These are phyloP conservation scores for Eimeria maxima DNA, from an alignment of 169 alveolate species.

Conservation along the genomic window DNA sequence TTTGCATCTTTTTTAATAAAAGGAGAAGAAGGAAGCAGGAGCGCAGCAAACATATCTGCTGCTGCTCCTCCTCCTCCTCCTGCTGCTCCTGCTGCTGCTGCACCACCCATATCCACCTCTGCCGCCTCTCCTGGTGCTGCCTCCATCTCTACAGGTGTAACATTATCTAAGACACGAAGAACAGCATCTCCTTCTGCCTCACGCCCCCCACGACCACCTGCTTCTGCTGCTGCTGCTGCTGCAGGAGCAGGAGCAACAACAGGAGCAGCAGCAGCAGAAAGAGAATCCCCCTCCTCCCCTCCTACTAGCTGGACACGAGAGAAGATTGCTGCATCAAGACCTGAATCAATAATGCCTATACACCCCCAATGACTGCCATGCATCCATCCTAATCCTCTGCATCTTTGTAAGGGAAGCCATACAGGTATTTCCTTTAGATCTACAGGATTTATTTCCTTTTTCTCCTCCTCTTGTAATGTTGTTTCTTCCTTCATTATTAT, in stretches of 20 bases:
- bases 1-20: neutral
- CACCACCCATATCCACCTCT: too few species aligned
- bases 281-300: too few species aligned
- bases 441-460: too few species aligned
- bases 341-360: slow-evolving; percentile 48
- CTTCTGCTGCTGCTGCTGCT: neutral
- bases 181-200: neutral
- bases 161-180: slow-evolving; percentile 12
- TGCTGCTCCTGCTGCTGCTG: too few species aligned
- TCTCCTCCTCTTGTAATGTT: too few species aligned
- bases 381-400: slow-evolving; percentile 60
- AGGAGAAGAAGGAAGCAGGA: neutral
- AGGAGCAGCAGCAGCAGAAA: too few species aligned
- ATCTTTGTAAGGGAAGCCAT: slow-evolving; percentile 43
- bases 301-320: slow-evolving; percentile 14
- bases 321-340: slow-evolving; percentile 25
- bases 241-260: neutral
- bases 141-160: slow-evolving; percentile 64
- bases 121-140: slow-evolving; percentile 25
- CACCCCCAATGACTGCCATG: slow-evolving; percentile 17
- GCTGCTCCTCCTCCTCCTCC: neutral
- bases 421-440: neutral
- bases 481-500: neutral
- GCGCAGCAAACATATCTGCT: slow-evolving; percentile 51
- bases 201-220: neutral